Evolutionary conservation across 1,139 yeast genomes (phyloP).

Genomic region (Blastobotrys elegans): DNA sequence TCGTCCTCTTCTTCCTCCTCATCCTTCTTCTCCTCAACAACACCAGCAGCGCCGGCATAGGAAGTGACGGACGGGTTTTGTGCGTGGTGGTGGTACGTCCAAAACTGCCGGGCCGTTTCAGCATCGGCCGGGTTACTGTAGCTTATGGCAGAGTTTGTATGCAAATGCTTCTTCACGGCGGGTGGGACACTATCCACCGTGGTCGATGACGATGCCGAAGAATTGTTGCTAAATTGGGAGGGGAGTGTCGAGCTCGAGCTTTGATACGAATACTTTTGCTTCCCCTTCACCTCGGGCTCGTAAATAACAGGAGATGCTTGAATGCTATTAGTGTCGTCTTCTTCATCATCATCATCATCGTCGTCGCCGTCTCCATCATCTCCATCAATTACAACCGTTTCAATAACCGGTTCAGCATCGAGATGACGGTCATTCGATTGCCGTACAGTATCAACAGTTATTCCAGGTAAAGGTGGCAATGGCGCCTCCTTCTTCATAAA

Average conservation of each 20-base stretch:
- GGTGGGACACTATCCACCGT: conserved; percentile 10
- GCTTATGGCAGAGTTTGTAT: conserved; percentile 2
- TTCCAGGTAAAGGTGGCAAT: conserved; percentile 9
- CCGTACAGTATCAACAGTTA: neutral
- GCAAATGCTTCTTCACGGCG: conserved; percentile 7
- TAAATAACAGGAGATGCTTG: conserved; percentile 11
- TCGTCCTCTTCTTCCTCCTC: conserved; percentile 12
- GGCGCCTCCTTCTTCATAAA: conserved; percentile 6
- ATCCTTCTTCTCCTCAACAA: conserved; percentile 3
- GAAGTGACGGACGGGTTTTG: neutral
- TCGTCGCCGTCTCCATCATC: conserved; percentile 5
- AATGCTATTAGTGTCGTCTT: conserved; percentile 8
- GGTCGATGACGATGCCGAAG: conserved; percentile 14
- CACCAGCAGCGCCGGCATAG: conserved; percentile 10
- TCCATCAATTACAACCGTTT: neutral
- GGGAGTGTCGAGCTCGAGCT: conserved; percentile 11
- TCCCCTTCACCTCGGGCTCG: conserved; percentile 2
- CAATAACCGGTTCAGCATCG: neutral
- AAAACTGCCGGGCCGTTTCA: conserved; percentile 12
- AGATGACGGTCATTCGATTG: neutral
- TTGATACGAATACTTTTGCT: conserved; percentile 7
- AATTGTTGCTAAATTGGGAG: conserved; percentile 12
- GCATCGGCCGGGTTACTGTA: conserved; percentile 11
- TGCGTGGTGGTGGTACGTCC: conserved; percentile 9
- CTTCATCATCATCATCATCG: conserved; percentile 8